phyloP scores from a whole-genome alignment of 805 yeast species.

The Pichia californica region DNA sequence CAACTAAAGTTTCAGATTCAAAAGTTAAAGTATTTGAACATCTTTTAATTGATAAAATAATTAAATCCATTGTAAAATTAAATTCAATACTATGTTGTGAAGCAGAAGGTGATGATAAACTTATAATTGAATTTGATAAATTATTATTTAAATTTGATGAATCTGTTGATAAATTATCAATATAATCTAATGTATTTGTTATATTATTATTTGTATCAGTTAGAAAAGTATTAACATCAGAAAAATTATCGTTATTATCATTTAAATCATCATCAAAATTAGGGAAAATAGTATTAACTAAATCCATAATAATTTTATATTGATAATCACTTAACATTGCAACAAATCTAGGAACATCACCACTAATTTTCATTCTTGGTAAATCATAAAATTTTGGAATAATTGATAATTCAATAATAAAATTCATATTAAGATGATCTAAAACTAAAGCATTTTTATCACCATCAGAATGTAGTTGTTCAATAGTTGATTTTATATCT shows the following conservation, averaged over 20 bases:
- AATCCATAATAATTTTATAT: constrained; percentile 78
- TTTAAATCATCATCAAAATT: constrained; percentile 16
- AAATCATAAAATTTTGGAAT: constrained; percentile 72
- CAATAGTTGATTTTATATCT: constrained; percentile 68
- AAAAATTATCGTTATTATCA: not conserved
- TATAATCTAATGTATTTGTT: not conserved
- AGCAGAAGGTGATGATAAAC: not conserved
- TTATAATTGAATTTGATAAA: not conserved
- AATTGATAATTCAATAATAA: constrained; percentile 76
- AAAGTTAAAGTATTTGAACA: constrained; percentile 59
- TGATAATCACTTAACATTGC: constrained; percentile 82
- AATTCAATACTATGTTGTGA: constrained; percentile 68
- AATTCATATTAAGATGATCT: constrained; percentile 68
- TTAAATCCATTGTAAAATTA: constrained; percentile 58
- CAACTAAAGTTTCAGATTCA: constrained; percentile 62
- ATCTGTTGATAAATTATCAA: not conserved
- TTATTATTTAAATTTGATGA: not conserved
- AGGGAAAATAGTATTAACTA: constrained; percentile 68
- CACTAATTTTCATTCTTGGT: constrained; percentile 67
- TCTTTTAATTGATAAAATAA: constrained; percentile 55
- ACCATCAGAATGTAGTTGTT: constrained; percentile 49
- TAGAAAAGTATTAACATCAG: not conserved
- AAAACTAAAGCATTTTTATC: constrained; percentile 55
- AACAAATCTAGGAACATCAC: constrained; percentile 64
- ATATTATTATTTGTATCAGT: not conserved